Percentiles rank a stretch among this genome's conserved stretches.
phyloP scores from a whole-genome alignment of 352 stramenopile species.

The Stramenopiles sp. region DNA sequence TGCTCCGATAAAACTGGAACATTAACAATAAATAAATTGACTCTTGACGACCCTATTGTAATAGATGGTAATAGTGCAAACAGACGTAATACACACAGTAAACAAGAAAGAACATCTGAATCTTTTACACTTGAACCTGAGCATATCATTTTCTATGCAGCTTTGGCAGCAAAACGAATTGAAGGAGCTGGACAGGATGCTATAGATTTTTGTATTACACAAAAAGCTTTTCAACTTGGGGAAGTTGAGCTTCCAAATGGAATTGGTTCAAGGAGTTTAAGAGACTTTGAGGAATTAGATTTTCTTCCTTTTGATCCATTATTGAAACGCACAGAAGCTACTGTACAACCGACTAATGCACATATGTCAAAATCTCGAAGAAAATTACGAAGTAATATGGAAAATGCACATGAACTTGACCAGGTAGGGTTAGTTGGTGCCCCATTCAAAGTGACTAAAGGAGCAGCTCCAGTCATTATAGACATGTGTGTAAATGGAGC shows the following conservation, averaged over 20 bases:
- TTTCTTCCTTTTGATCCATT: slow-evolving; percentile 36
- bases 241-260: slow-evolving; percentile 17
- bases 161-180: slow-evolving; percentile 63
- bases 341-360: slow-evolving; percentile 18
- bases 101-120: no score
- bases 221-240: slow-evolving; percentile 25
- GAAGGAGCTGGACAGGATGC: slow-evolving; percentile 55
- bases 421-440: no score
- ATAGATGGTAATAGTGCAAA: no score
- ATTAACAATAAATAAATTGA: slow-evolving; percentile 66
- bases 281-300: slow-evolving; percentile 38
- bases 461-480: slow-evolving; percentile 58
- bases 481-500: slow-evolving; percentile 21
- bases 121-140: slow-evolving; percentile 34
- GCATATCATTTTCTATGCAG: slow-evolving; percentile 45
- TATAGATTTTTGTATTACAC: slow-evolving; percentile 31
- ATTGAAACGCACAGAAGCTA: slow-evolving; percentile 61
- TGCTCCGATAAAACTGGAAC: slow-evolving; percentile 82
- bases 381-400: no score
- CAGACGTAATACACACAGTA: no score
- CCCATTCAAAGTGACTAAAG: slow-evolving; percentile 67
- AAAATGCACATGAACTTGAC: no score
- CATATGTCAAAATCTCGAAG: neutral
- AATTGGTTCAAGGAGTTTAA: slow-evolving; percentile 8
- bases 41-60: slow-evolving; percentile 49